Evolutionary conservation across 352 stramenopile genomes (phyloP).

Genomic region (Phytophthora hibernalis): DNA sequence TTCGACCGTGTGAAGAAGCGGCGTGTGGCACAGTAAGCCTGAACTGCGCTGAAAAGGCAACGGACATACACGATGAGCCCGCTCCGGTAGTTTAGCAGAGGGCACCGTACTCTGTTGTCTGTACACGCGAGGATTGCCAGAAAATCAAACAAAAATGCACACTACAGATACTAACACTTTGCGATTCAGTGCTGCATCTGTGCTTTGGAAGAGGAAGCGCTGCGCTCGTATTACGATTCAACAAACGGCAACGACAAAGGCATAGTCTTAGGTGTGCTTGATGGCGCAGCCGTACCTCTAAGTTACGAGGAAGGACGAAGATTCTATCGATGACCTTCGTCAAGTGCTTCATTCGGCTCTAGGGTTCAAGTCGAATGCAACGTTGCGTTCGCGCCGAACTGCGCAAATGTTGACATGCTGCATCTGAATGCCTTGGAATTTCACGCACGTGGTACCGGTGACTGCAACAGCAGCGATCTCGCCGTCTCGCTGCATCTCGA

Average conservation of each 20-base stretch:
- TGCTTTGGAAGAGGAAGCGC: neutral
- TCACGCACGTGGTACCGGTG: slow-evolving; percentile 37
- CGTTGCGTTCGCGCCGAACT: slow-evolving; percentile 21
- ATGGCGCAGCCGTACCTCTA: too few relatives aligned
- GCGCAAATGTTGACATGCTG: slow-evolving; percentile 24
- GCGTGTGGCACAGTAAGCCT: slow-evolving; percentile 53
- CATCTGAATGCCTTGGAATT: slow-evolving; percentile 29
- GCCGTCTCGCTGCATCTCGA: slow-evolving; percentile 27
- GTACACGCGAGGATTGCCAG: neutral
- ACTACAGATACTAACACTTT: slow-evolving; percentile 4
- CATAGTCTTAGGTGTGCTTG: neutral
- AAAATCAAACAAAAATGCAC: slow-evolving; percentile 14
- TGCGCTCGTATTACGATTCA: neutral
- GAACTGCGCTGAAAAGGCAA: neutral
- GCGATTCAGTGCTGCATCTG: neutral
- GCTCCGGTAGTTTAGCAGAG: slow-evolving; percentile 21
- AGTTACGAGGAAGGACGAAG: neutral
- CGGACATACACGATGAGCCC: slow-evolving; percentile 4
- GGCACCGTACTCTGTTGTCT: slow-evolving; percentile 10
- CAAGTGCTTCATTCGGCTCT: neutral
- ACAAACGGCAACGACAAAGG: neutral
- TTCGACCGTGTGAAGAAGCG: slow-evolving; percentile 88
- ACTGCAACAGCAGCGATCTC: slow-evolving; percentile 26
- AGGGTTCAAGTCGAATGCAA: slow-evolving; percentile 10
- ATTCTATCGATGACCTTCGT: neutral